Conservation (phyloP, 2,329 filamentous ascomycete species). For the Talaromyces sp. region DNA sequence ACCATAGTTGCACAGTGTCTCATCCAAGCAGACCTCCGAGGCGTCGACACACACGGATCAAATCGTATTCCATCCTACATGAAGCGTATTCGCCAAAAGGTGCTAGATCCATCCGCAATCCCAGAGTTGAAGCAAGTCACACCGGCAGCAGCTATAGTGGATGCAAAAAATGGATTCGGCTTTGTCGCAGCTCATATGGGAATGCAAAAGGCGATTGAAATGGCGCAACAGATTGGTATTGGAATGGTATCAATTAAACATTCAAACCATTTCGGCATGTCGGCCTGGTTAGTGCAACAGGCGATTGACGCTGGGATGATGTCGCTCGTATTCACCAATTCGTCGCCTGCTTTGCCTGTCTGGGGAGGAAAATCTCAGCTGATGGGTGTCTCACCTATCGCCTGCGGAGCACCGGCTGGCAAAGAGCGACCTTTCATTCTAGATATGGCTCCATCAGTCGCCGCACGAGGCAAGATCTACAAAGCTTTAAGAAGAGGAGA, state of each 20-base stretch:
- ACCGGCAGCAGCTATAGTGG: conserved; percentile 66
- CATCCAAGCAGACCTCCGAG: conserved; percentile 70
- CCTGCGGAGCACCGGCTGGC: conserved; percentile 70
- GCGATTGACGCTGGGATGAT: conserved; percentile 70
- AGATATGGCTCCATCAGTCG: conserved; percentile 48
- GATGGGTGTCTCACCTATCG: conserved; percentile 69
- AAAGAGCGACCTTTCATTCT: conserved; percentile 56
- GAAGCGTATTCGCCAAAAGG: conserved; percentile 65
- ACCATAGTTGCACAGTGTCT: conserved; percentile 64
- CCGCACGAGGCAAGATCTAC: conserved; percentile 46
- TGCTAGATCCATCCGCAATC: conserved; percentile 59
- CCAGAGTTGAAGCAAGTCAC: conserved; percentile 62
- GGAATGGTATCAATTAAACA: conserved; percentile 73
- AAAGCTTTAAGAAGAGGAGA: conserved; percentile 43
- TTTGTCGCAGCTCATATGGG: conserved; percentile 66
- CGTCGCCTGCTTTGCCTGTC: conserved; percentile 67
- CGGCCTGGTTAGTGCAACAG: conserved; percentile 74
- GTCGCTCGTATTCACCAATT: conserved; percentile 68
- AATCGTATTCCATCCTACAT: conserved; percentile 78
- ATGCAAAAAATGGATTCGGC: conserved; percentile 70
- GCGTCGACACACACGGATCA: conserved; percentile 75
- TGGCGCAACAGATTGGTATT: conserved; percentile 64
- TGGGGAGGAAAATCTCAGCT: conserved; percentile 67
- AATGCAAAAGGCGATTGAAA: conserved; percentile 65
- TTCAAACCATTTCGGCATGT: conserved; percentile 82